Conservation (phyloP, 768 basidiomycete species). For the Leucocoprinus birnbaumii region DNA sequence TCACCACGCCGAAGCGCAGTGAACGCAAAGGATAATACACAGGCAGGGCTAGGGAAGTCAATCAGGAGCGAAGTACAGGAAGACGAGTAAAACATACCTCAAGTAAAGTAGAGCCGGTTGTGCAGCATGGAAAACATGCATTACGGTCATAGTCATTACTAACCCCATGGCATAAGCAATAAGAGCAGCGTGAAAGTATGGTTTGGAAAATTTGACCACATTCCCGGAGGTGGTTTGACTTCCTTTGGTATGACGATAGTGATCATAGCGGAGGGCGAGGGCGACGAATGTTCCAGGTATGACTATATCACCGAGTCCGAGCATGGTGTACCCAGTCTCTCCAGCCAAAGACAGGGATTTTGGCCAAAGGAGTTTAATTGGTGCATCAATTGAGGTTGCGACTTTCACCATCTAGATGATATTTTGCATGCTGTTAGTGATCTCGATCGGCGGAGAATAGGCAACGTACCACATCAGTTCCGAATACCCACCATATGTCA, state of each 20-base stretch:
- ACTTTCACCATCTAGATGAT: constrained; percentile 97
- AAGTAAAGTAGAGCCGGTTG: constrained; percentile 95
- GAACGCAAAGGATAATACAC: constrained; percentile 65
- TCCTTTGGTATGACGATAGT: constrained; percentile 34
- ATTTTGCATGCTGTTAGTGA: neutral
- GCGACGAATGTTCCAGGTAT: constrained; percentile 70
- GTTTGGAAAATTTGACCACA: constrained; percentile 46
- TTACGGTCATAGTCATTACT: constrained; percentile 73
- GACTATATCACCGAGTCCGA: constrained; percentile 90
- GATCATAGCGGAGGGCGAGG: constrained; percentile 84
- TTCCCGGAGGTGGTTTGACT: constrained; percentile 19
- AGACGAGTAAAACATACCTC: constrained; percentile 45
- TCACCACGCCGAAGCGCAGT: constrained; percentile 67
- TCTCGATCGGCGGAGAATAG: neutral
- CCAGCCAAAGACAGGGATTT: constrained; percentile 54
- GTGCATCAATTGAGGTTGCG: constrained; percentile 84
- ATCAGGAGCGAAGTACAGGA: neutral
- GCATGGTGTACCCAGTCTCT: constrained; percentile 74
- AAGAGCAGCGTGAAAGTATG: constrained; percentile 74
- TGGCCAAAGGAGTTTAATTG: constrained; percentile 91
- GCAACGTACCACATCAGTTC: constrained; percentile 71
- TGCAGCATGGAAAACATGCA: constrained; percentile 73
- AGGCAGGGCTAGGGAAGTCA: constrained; percentile 54
- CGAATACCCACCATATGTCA: constrained; percentile 95
- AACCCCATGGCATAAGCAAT: constrained; percentile 75